Evolutionary conservation across 768 basidiomycete genomes (phyloP), one percentile per base, ranked within the genome.

Genomic region (Fibroporia radiculosa): DNA sequence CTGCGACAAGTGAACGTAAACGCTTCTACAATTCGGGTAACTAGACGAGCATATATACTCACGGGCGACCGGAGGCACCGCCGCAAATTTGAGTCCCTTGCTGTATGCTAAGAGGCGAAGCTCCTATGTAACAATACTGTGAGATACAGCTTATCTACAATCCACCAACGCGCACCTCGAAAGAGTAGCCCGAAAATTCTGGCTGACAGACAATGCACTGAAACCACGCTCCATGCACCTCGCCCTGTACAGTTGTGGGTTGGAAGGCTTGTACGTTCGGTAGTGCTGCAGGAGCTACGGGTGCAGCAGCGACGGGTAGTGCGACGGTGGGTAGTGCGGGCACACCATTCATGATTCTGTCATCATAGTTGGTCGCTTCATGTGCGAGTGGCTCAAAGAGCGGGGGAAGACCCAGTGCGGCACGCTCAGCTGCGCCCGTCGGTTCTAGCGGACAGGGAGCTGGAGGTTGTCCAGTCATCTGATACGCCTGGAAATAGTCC

Each of bases 401-500:
- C 0, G 72, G 73, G 0, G 75, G 70, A 0, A 82, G 66, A 26
- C 69, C 67, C 18, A 76, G 56, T 0, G 72, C 65, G 10, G 59
- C 49, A 7, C 80, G 73, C 28, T 67, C 66, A n/a, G 45, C 53
- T 1, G 68, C 63, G 16, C 65, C 67, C n/a, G 65, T 59, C 0
- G 80, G 80, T 3, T 66, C 57, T 41, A 62, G 66, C 0, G 78
- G 74, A 28, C 66, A 68, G 7, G 78, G 76, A 13, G 42, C 53
- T 3, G 80, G 80, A 4, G 73, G 67, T 31, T 61, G 55, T 13
- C 73, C 70, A 0, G 75, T 75, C 0, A 68, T 50, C 23, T 51
- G 56, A 52, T 76, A 80, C 0, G 74, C 67, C 18, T 58, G 60
- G 23, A 78, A 49, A 50, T 83, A 83, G 55, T 80, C 80, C 28